Evolutionary conservation across 495 filamentous ascomycete species (phyloP).

Genomic region (Aspergillus sparsus): DNA sequence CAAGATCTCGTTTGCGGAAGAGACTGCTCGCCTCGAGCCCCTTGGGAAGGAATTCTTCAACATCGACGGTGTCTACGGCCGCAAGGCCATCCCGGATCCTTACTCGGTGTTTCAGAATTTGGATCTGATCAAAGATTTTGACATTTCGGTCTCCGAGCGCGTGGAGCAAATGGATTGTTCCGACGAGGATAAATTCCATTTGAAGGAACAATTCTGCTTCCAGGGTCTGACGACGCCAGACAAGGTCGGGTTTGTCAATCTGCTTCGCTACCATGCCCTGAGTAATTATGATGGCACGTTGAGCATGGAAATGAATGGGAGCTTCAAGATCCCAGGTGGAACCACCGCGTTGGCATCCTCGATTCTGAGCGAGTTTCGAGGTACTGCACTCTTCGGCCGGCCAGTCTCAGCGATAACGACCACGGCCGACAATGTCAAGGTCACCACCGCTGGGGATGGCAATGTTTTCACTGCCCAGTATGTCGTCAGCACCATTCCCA

Average conservation of each 20-base stretch:
- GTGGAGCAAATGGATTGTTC: conserved; percentile 25
- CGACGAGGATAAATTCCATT: conserved; percentile 24
- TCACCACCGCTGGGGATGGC: background rate
- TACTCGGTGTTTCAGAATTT: conserved; percentile 23
- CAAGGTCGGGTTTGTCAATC: conserved; percentile 30
- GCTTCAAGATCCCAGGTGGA: conserved; percentile 32
- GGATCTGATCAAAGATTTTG: conserved; percentile 24
- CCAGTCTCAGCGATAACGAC: conserved; percentile 26
- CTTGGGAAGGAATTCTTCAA: conserved; percentile 26
- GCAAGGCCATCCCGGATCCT: conserved; percentile 26
- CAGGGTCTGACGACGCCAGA: conserved; percentile 27
- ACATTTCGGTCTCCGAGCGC: conserved; percentile 26
- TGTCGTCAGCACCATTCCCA: conserved; percentile 29
- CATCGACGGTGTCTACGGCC: conserved; percentile 27
- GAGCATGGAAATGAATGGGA: conserved; percentile 20
- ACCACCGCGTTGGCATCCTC: conserved; percentile 31
- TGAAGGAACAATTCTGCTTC: conserved; percentile 25
- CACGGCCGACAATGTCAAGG: conserved; percentile 15
- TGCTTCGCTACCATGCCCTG: conserved; percentile 31
- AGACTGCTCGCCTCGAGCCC: background rate
- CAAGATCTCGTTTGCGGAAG: background rate
- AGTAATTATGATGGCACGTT: conserved; percentile 22
- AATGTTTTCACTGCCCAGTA: conserved; percentile 4
- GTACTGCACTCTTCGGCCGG: conserved; percentile 25
- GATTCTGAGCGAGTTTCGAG: conserved; percentile 29